phyloP scores from a whole-genome alignment of 768 basidiomycete species.

The Leucocoprinus leucothites region DNA sequence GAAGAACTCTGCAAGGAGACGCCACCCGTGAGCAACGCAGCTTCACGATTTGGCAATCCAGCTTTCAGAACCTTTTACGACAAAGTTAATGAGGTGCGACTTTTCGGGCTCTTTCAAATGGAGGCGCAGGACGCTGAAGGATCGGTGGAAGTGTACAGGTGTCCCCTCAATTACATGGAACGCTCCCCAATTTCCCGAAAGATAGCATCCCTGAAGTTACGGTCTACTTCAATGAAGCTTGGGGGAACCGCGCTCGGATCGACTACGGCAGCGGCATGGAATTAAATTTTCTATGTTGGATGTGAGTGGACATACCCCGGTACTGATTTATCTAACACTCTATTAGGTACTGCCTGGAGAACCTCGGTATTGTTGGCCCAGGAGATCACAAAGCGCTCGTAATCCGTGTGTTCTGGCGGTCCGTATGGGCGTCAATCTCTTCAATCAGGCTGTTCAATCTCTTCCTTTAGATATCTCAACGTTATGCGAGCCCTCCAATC shows the following conservation, averaged over 20 bases:
- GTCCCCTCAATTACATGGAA: slow-evolving; percentile 54
- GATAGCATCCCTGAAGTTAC: slow-evolving; percentile 68
- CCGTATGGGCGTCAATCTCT: slow-evolving; percentile 12
- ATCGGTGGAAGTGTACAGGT: slow-evolving; percentile 30
- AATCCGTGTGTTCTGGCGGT: slow-evolving; percentile 88
- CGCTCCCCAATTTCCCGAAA: slow-evolving; percentile 52
- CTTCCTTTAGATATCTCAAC: slow-evolving; percentile 64
- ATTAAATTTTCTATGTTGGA: slow-evolving; percentile 93
- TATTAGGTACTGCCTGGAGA: slow-evolving; percentile 77
- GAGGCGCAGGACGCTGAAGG: neutral
- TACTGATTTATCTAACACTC: neutral
- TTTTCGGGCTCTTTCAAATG: neutral
- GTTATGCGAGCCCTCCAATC: slow-evolving; percentile 88
- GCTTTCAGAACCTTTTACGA: slow-evolving; percentile 94
- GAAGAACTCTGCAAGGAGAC: slow-evolving; percentile 63
- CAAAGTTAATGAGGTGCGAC: slow-evolving; percentile 59
- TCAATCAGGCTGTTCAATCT: neutral
- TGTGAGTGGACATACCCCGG: slow-evolving; percentile 51
- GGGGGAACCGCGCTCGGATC: slow-evolving; percentile 90
- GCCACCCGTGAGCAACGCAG: slow-evolving; percentile 86
- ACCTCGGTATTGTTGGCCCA: slow-evolving; percentile 58
- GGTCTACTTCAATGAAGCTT: slow-evolving; percentile 79
- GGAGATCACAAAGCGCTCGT: slow-evolving; percentile 77
- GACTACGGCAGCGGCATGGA: slow-evolving; percentile 99
- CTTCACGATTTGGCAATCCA: slow-evolving; percentile 95